These are phyloP conservation scores for Lanmaoa rubissima DNA, from an alignment of 768 basidiomycete species.

Conservation along the genomic window DNA sequence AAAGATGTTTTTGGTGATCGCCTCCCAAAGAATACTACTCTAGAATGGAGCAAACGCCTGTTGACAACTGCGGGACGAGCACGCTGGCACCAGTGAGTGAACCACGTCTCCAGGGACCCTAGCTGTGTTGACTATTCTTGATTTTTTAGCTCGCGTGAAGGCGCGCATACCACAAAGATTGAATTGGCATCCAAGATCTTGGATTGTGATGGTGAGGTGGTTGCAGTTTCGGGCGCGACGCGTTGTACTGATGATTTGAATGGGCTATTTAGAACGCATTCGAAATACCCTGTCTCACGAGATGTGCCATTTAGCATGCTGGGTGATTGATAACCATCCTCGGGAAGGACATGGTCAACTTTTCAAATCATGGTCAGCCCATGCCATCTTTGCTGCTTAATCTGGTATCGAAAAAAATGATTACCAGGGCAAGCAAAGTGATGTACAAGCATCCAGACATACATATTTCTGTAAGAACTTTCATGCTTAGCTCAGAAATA, in stretches of 20 bases:
- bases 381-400: not conserved
- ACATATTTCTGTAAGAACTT: conserved; percentile 56
- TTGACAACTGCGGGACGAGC: conserved; percentile 71
- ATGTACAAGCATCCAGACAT: conserved; percentile 69
- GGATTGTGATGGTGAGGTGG: conserved; percentile 62
- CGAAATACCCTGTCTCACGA: conserved; percentile 84
- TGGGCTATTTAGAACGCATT: conserved; percentile 59
- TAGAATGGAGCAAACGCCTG: conserved; percentile 68
- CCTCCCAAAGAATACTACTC: conserved; percentile 51
- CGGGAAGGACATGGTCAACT: conserved; percentile 71
- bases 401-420: not conserved
- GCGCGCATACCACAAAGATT: conserved; percentile 60
- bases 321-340: conserved; percentile 71
- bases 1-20: conserved; percentile 49
- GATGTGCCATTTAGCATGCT: conserved; percentile 89
- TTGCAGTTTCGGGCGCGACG: not conserved
- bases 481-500: conserved; percentile 1
- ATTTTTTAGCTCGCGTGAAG: conserved; percentile 49
- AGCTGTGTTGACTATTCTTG: conserved; percentile 1
- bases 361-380: conserved; percentile 67
- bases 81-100: conserved; percentile 54
- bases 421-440: conserved; percentile 62
- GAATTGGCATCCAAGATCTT: conserved; percentile 82
- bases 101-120: not conserved
- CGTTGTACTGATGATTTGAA: not conserved